Percentiles rank a stretch among this genome's conserved stretches.
Conservation (phyloP, 345 rosid species). For the Toxicodendron radicans region DNA sequence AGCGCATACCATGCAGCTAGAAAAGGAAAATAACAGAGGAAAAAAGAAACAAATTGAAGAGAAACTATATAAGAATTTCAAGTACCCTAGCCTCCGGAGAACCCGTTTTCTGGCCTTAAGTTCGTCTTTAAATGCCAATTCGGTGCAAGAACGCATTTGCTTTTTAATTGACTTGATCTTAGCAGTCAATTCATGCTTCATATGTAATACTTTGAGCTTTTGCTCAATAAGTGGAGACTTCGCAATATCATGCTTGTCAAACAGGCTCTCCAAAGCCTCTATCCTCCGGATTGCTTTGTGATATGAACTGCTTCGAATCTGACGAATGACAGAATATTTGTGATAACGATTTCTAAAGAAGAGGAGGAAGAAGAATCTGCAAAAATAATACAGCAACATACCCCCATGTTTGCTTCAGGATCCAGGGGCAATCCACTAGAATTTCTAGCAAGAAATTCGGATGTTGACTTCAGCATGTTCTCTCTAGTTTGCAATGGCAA, state of each 20-base stretch:
- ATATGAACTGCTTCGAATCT: slow-evolving; percentile 81
- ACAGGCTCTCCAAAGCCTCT: slow-evolving; percentile 83
- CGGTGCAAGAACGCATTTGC: slow-evolving; percentile 67
- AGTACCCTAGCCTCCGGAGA: slow-evolving; percentile 91
- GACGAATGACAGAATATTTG: slow-evolving; percentile 23
- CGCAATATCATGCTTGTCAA: slow-evolving; percentile 84
- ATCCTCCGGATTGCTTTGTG: slow-evolving; percentile 72
- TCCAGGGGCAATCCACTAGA: slow-evolving; percentile 76
- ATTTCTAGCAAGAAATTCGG: slow-evolving; percentile 78
- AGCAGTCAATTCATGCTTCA: slow-evolving; percentile 72
- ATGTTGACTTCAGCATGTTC: slow-evolving; percentile 78
- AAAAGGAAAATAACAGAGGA: background rate
- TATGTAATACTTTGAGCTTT: slow-evolving; percentile 74
- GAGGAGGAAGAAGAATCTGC: slow-evolving; percentile 4
- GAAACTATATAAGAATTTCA: background rate
- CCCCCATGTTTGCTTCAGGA: slow-evolving; percentile 93
- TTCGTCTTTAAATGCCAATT: slow-evolving; percentile 94
- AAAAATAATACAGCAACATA: slow-evolving; percentile 12
- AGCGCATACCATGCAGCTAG: background rate
- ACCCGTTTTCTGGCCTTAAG: slow-evolving; percentile 95
- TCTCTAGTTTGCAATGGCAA: slow-evolving; percentile 83
- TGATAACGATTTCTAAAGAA: background rate
- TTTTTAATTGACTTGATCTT: slow-evolving; percentile 82
- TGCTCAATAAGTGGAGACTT: slow-evolving; percentile 82
- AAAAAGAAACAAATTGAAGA: background rate